Conservation (phyloP, 305 asterid genomes). For the Solanum aculeatissimum region DNA sequence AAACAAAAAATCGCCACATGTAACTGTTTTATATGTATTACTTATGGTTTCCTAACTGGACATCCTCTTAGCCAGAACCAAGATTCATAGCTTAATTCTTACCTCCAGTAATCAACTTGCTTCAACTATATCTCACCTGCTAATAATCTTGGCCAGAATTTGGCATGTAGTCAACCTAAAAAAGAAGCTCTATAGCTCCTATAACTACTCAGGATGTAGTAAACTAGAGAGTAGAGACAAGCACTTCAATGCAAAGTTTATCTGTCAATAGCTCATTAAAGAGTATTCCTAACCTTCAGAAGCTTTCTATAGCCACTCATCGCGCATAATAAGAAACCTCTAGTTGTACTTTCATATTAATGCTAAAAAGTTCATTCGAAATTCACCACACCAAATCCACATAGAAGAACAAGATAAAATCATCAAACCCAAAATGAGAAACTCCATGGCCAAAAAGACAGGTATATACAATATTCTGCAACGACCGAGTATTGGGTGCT, state of each 20-base stretch:
- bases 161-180: not conserved
- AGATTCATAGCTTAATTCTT: not conserved
- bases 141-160: not conserved
- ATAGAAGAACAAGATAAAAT: not conserved
- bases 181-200: not conserved
- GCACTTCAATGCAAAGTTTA: not conserved
- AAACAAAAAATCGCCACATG: not conserved
- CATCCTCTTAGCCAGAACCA: not conserved
- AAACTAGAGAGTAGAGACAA: not conserved
- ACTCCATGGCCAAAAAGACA: not conserved
- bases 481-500: conserved; percentile 52
- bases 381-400: not conserved
- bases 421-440: not conserved
- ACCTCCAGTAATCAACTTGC: not conserved
- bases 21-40: not conserved
- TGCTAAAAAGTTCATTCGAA: not conserved
- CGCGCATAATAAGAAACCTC: not conserved
- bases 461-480: conserved; percentile 62
- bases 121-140: not conserved
- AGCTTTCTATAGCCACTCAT: not conserved
- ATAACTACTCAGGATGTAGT: not conserved
- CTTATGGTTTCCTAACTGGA: not conserved
- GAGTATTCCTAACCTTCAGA: not conserved
- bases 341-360: not conserved
- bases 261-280: not conserved